Conservation (phyloP, 805 yeast genomes). For the Lachancea sp. region DNA sequence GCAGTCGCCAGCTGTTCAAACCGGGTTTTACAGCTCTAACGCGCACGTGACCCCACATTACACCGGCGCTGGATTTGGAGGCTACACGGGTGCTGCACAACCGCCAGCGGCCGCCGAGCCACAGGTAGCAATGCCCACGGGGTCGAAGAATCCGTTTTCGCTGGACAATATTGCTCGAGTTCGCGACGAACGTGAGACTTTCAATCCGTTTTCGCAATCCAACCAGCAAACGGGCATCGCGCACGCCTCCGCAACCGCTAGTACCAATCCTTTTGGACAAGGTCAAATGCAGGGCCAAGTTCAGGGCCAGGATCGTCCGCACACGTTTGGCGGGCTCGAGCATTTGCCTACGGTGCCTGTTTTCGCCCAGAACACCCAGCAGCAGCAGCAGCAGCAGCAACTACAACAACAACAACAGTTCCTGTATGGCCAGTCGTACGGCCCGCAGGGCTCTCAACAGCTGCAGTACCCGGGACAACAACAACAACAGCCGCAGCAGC, state of each 20-base stretch:
- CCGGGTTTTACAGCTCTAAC: constrained; percentile 26
- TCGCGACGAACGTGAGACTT: constrained; percentile 13
- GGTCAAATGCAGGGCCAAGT: constrained; percentile 3
- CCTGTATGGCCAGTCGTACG: constrained; percentile 6
- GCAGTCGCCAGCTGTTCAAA: constrained; percentile 22
- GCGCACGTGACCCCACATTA: constrained; percentile 31
- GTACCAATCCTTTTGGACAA: constrained; percentile 8
- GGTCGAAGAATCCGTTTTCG: constrained; percentile 37
- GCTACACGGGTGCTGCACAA: neutral
- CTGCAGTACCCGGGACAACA: constrained; percentile 7
- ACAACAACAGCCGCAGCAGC: constrained; percentile 11
- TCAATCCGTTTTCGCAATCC: constrained; percentile 18
- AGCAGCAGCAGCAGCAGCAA: constrained; percentile 9
- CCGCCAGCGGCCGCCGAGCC: constrained; percentile 10
- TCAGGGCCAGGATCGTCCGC: constrained; percentile 7
- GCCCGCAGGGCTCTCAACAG: constrained; percentile 10
- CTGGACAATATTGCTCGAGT: constrained; percentile 24
- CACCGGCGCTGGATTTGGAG: constrained; percentile 35
- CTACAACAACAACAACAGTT: constrained; percentile 7
- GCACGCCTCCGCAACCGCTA: neutral
- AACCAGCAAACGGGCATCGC: constrained; percentile 6
- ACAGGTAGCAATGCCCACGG: constrained; percentile 23
- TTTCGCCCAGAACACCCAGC: constrained; percentile 11
- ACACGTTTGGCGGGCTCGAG: constrained; percentile 13
- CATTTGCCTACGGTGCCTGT: constrained; percentile 10